Percentiles rank a stretch among this genome's conserved stretches.
Evolutionary conservation across 768 basidiomycete species (phyloP).

Genomic region (Panaeolus cyanescens): DNA sequence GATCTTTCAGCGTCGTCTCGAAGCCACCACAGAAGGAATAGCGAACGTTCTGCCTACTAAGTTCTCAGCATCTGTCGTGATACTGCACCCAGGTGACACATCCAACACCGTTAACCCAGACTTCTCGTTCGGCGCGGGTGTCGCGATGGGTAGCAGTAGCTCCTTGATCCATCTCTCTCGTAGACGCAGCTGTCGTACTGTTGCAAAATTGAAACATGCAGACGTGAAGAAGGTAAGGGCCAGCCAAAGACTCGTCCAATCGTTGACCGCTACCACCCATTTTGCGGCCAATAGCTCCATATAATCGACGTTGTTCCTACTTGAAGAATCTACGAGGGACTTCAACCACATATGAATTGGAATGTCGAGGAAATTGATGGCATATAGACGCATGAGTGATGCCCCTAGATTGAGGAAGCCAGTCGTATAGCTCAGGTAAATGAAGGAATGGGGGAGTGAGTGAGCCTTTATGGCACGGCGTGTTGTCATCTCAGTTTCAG

Average conservation of each 20-base stretch:
- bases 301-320: slow-evolving; percentile 1
- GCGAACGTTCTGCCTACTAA: neutral
- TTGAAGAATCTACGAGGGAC: slow-evolving; percentile 1
- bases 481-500: slow-evolving; percentile 13
- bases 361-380: slow-evolving; percentile 19
- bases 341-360: slow-evolving; percentile 15
- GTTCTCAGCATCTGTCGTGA: neutral
- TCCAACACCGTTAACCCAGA: neutral
- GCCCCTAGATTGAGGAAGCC: slow-evolving; percentile 18
- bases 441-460: slow-evolving; percentile 16
- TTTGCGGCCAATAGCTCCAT: slow-evolving; percentile 16
- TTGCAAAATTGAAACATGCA: slow-evolving; percentile 21
- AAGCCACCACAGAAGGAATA: neutral
- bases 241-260: slow-evolving; percentile 23
- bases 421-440: slow-evolving; percentile 15
- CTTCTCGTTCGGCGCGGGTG: neutral
- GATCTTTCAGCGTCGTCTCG: neutral
- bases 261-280: slow-evolving; percentile 20
- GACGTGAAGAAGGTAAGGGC: slow-evolving; percentile 16
- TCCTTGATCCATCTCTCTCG: slow-evolving; percentile 10
- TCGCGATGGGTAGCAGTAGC: slow-evolving; percentile 3
- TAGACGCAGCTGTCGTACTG: slow-evolving; percentile 17
- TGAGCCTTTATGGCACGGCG: neutral
- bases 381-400: slow-evolving; percentile 15
- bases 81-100: neutral